Percentiles rank a stretch among this genome's conserved stretches.
phyloP scores from a whole-genome alignment of 495 filamentous ascomycete genomes.

The Xylaria palmicola region DNA sequence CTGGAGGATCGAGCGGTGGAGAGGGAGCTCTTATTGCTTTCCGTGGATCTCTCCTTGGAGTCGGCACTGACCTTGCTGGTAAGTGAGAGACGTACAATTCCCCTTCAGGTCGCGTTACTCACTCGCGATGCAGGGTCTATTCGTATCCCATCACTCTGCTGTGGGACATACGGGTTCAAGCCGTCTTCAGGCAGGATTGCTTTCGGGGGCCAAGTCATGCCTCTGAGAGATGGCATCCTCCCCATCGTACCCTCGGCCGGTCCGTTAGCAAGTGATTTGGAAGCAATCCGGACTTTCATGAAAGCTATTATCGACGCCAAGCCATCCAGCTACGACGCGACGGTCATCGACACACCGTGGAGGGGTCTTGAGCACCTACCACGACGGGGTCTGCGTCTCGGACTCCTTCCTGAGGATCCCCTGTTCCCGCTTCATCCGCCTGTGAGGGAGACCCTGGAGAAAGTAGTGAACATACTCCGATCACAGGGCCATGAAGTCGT shows the following conservation, averaged over 20 bases:
- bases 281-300: conserved; percentile 50
- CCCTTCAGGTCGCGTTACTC: conserved; percentile 43
- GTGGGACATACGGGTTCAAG: conserved; percentile 58
- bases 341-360: conserved; percentile 50
- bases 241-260: conserved; percentile 51
- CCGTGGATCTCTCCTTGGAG: conserved; percentile 34
- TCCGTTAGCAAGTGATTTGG: conserved; percentile 45
- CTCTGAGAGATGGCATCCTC: conserved; percentile 39
- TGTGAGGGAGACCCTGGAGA: conserved; percentile 48
- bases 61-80: conserved; percentile 53
- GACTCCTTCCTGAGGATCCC: conserved; percentile 56
- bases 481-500: conserved; percentile 51
- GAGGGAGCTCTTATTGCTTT: conserved; percentile 50
- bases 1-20: conserved; percentile 58
- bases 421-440: conserved; percentile 59
- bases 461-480: conserved; percentile 43
- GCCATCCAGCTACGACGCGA: conserved; percentile 48
- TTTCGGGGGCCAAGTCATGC: conserved; percentile 45
- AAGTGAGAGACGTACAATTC: conserved; percentile 54
- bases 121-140: conserved; percentile 33
- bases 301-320: conserved; percentile 49
- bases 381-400: conserved; percentile 44
- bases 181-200: conserved; percentile 55
- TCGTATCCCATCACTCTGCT: conserved; percentile 56
- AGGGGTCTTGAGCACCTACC: conserved; percentile 16